These are phyloP conservation scores for Pisolithus marmoratus DNA, from an alignment of 768 basidiomycete genomes.

Conservation along the genomic window DNA sequence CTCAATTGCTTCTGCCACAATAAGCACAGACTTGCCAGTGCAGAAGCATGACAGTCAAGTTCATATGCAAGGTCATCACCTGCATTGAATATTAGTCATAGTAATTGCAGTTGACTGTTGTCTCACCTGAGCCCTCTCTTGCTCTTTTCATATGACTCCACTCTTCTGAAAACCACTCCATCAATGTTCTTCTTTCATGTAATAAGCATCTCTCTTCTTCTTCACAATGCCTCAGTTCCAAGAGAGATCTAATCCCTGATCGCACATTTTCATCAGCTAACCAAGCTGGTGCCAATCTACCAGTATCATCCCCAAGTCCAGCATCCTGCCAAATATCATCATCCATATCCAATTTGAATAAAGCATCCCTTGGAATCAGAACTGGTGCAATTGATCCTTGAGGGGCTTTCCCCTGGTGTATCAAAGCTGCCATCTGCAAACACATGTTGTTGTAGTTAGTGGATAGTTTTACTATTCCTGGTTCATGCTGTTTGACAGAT, in stretches of 20 bases:
- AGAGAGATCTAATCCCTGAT: slow-evolving; percentile 10
- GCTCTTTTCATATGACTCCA: slow-evolving; percentile 11
- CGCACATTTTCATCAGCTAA: slow-evolving; percentile 12
- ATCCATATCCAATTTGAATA: slow-evolving; percentile 33
- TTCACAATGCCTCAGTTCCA: slow-evolving; percentile 18
- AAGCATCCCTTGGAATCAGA: slow-evolving; percentile 12
- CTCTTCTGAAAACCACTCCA: slow-evolving; percentile 23
- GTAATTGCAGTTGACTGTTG: not conserved
- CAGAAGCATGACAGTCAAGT: not conserved
- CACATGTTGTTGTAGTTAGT: slow-evolving; percentile 26
- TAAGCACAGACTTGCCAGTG: not conserved
- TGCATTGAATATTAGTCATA: not conserved
- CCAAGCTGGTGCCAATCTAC: slow-evolving; percentile 10
- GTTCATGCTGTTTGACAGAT: slow-evolving; percentile 21
- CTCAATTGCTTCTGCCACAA: not conserved
- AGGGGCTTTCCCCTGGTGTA: slow-evolving; percentile 17
- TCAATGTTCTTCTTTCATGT: slow-evolving; percentile 15
- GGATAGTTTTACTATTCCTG: slow-evolving; percentile 19
- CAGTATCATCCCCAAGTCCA: slow-evolving; percentile 20
- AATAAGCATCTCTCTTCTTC: slow-evolving; percentile 21
- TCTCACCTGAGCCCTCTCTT: slow-evolving; percentile 3
- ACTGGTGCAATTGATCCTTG: slow-evolving; percentile 16
- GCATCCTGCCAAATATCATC: slow-evolving; percentile 32
- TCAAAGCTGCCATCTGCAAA: slow-evolving; percentile 14
- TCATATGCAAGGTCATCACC: not conserved